Conservation (phyloP, 2,329 filamentous ascomycete species). For the Byssoonygena ceratinophila region DNA sequence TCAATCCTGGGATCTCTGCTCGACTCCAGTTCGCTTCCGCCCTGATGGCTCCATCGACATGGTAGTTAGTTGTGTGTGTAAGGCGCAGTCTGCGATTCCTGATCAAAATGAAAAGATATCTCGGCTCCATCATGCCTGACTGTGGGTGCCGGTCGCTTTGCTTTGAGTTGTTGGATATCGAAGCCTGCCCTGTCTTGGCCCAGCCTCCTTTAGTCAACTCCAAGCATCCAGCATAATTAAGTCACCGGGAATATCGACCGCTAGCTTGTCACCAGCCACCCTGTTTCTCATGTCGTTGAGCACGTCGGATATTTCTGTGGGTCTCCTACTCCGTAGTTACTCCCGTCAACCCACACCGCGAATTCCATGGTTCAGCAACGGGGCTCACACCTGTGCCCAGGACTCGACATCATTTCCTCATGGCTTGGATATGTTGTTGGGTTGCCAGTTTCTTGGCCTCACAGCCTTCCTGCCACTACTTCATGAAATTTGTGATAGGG, state of each 20-base stretch:
- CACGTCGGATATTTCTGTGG: not conserved
- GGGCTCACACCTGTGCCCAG: too few relatives aligned
- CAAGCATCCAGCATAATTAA: too few relatives aligned
- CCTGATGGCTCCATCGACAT: not conserved
- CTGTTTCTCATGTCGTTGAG: not conserved
- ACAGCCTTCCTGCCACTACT: too few relatives aligned
- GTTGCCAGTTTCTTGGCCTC: too few relatives aligned
- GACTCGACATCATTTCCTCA: too few relatives aligned
- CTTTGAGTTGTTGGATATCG: not conserved
- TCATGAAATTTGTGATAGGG: too few relatives aligned
- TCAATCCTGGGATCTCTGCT: slow-evolving; percentile 22
- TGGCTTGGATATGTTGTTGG: too few relatives aligned
- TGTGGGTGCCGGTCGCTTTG: not conserved
- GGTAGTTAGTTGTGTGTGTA: too few relatives aligned
- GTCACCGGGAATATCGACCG: too few relatives aligned
- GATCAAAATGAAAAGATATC: not conserved
- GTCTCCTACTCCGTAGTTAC: too few relatives aligned
- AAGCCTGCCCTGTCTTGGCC: slow-evolving; percentile 3
- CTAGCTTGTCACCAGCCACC: too few relatives aligned
- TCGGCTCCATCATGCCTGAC: not conserved
- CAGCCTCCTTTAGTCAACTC: too few relatives aligned
- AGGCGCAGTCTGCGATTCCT: not conserved
- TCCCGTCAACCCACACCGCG: not conserved
- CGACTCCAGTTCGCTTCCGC: slow-evolving; percentile 10
- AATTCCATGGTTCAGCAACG: not conserved